phyloP scores from a whole-genome alignment of 2,329 filamentous ascomycete genomes.

The Pyricularia pennisetigena region DNA sequence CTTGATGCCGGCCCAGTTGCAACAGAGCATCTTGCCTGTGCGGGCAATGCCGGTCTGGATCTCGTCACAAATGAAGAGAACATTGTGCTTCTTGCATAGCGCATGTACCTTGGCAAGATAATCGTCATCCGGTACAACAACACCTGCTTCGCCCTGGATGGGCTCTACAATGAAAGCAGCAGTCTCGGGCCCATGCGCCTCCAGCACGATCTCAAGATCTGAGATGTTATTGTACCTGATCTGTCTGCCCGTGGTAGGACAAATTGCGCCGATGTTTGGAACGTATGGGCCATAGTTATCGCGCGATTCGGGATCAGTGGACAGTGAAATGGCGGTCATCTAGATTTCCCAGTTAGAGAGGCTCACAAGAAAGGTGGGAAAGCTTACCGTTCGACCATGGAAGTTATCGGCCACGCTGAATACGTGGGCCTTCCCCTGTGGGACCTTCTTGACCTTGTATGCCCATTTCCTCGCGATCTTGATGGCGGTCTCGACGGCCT shows the following conservation, averaged over 20 bases:
- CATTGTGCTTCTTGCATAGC: conserved; percentile 91
- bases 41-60: conserved; percentile 97
- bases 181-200: conserved; percentile 72
- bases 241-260: conserved; percentile 64
- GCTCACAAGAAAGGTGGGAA: conserved; percentile 1
- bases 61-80: conserved; percentile 93
- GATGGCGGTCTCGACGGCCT: conserved; percentile 91
- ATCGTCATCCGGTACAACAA: conserved; percentile 84
- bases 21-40: conserved; percentile 88
- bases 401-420: conserved; percentile 88
- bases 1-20: conserved; percentile 90
- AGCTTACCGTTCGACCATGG: conserved; percentile 80
- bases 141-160: conserved; percentile 94
- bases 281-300: conserved; percentile 97
- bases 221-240: conserved; percentile 81
- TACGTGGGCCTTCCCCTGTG: conserved; percentile 72
- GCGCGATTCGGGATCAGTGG: conserved; percentile 87
- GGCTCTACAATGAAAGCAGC: conserved; percentile 93
- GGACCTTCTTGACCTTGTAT: conserved; percentile 90
- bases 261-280: conserved; percentile 70
- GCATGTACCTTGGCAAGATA: conserved; percentile 74
- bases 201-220: conserved; percentile 70
- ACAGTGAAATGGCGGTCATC: conserved; percentile 94
- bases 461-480: conserved; percentile 98
- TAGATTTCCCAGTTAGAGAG: conserved; percentile 20